Percentiles rank a stretch among this genome's conserved stretches.
These are phyloP conservation scores for Atkinsonella hypoxylon DNA, from an alignment of 2,329 filamentous ascomycete genomes.

Conservation along the genomic window DNA sequence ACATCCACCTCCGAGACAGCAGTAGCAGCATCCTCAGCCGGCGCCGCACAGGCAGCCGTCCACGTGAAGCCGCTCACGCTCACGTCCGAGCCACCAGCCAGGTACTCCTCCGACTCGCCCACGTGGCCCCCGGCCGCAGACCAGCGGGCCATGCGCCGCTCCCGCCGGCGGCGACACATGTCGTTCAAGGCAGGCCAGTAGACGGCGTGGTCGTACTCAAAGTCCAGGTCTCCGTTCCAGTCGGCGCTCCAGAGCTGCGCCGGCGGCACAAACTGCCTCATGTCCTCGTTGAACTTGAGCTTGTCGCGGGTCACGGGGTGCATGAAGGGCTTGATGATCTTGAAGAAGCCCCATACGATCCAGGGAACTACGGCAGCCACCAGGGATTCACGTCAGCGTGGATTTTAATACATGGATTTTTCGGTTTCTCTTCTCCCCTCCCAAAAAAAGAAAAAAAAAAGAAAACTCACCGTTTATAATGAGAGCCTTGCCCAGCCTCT, in stretches of 20 bases:
- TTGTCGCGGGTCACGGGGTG: constrained; percentile 89
- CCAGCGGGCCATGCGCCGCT: constrained; percentile 59
- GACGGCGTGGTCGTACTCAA: constrained; percentile 75
- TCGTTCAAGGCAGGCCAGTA: constrained; percentile 84
- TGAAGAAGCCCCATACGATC: constrained; percentile 90
- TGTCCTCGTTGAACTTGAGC: constrained; percentile 94
- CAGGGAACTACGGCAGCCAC: constrained; percentile 57
- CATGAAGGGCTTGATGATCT: constrained; percentile 90
- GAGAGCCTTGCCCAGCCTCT: constrained; percentile 76
- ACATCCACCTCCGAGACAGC: no score
- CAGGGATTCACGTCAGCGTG: no score
- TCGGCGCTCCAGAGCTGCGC: constrained; percentile 72
- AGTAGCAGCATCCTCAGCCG: background rate
- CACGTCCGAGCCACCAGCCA: constrained; percentile 48
- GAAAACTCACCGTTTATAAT: constrained; percentile 88
- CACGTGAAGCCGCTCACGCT: constrained; percentile 23
- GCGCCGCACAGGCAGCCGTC: background rate
- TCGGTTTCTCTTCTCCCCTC: no score
- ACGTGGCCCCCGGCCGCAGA: constrained; percentile 64
- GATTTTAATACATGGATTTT: no score
- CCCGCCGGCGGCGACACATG: constrained; percentile 54
- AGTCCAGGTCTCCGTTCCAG: constrained; percentile 65
- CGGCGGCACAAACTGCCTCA: constrained; percentile 67
- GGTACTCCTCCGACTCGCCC: constrained; percentile 77
- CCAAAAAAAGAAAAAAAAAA: no score